Base-by-base conservation (phyloP, 257 asterid species). In the Knoxia roxburghii region DNA sequence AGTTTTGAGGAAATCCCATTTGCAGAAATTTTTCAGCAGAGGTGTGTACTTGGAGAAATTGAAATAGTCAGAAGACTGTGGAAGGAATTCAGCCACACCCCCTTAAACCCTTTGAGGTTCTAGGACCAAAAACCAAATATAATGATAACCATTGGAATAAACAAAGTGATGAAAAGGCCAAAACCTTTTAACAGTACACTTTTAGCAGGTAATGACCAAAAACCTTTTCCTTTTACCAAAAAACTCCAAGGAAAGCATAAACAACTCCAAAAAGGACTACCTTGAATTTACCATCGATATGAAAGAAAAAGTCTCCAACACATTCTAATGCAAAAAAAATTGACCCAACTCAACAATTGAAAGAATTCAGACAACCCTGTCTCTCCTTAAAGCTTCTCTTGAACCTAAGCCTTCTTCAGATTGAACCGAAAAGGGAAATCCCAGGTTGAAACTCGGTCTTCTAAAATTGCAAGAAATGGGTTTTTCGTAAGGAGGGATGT, bases 51-150 rank as follows among this genome's bases (percentile, higher is more conserved):
- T n/a, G n/a, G n/a, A n/a, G n/a, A n/a, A n/a, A n/a, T n/a, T n/a
- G n/a, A n/a, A n/a, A n/a, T n/a, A n/a, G n/a, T n/a, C n/a, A n/a
- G n/a, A n/a, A n/a, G n/a, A n/a, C n/a, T n/a, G n/a, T n/a, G n/a
- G n/a, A n/a, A n/a, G n/a, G n/a, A n/a, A n/a, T n/a, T n/a, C n/a
- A n/a, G n/a, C n/a, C 65, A 67, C 82, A 63, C 75, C 73, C 78
- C 87, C 81, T 72, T 81, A 84, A 81, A 82, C 91, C 87, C 87
- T 70, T 64, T 4, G 76, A 74, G 72, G 67, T 63, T 40, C 59
- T 9, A 57, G 20, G 69, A 79, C 61, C 69, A 72, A 65, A 57
- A 32, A 15, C 46, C 27, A 59, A 32, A 7, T 5, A 46, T 24
- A 40, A 58, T 49, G 72, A 64, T 46, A 64, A 67, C 52, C 48